A percentile compares a stretch with the other conserved stretches of the same genome.
Conservation (phyloP, 139 green algal species). For the Spirogloea muscicola region DNA sequence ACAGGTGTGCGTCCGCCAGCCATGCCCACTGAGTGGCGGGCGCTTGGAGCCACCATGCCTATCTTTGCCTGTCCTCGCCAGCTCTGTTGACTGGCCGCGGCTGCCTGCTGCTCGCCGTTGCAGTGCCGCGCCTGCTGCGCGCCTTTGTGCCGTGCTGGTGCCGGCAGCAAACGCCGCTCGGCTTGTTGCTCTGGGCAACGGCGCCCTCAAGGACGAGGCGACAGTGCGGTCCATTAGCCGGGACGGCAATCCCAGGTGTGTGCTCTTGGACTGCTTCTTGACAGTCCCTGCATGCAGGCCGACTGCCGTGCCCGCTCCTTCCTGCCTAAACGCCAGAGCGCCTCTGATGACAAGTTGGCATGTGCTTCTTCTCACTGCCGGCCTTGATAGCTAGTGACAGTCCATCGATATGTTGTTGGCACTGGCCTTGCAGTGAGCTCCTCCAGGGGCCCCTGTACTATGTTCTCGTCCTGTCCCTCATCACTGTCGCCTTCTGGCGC, state of each 20-base stretch:
- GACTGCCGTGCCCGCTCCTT: background rate
- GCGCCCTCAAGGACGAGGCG: conserved; percentile 59
- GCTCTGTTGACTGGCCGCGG: background rate
- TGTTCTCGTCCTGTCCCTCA: background rate
- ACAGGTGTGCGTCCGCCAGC: conserved; percentile 60
- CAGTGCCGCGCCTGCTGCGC: conserved; percentile 56
- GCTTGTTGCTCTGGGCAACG: conserved; percentile 62
- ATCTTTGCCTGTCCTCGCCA: background rate
- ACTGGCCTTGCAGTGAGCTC: background rate
- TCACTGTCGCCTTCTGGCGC: conserved; percentile 76
- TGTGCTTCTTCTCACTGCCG: background rate
- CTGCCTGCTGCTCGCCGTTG: conserved; percentile 20
- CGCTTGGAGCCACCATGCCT: background rate
- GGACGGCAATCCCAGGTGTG: conserved; percentile 57
- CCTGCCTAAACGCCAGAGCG: background rate
- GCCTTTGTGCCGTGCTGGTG: conserved; percentile 62
- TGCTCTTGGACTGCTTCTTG: background rate
- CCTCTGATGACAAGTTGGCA: background rate
- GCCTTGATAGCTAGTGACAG: background rate
- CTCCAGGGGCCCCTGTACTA: background rate
- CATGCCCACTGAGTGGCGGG: background rate
- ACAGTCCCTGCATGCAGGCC: background rate
- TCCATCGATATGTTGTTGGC: background rate
- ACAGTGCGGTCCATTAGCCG: conserved; percentile 72
- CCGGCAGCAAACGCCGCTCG: conserved; percentile 63